These are phyloP conservation scores for Ochetophila trinervis DNA, from an alignment of 306 rosid genomes.

Conservation along the genomic window DNA sequence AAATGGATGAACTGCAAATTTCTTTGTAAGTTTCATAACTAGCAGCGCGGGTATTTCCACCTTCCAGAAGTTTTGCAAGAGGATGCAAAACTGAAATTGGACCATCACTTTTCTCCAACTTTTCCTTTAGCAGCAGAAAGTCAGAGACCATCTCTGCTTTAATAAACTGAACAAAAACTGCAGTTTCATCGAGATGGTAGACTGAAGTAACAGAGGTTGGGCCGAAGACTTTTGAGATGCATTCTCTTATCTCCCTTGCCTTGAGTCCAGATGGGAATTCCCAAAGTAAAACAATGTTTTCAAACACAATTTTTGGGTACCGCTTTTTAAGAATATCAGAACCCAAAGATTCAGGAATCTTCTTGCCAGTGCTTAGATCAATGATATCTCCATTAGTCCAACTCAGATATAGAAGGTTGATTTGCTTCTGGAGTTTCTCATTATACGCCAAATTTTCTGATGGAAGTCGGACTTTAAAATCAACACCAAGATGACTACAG, in stretches of 20 bases:
- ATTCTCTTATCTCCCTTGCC: constrained; percentile 54
- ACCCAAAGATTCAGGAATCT: constrained; percentile 34
- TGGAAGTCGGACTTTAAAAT: constrained; percentile 42
- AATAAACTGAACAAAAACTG: constrained; percentile 67
- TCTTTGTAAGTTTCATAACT: constrained; percentile 67
- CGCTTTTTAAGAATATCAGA: constrained; percentile 34
- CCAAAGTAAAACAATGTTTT: constrained; percentile 72
- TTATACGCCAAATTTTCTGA: constrained; percentile 48
- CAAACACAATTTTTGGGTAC: constrained; percentile 44
- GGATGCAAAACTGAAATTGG: constrained; percentile 71
- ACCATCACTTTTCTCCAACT: constrained; percentile 54
- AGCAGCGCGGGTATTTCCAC: constrained; percentile 66
- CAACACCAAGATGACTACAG: constrained; percentile 67
- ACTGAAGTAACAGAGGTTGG: constrained; percentile 46
- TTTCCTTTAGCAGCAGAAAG: constrained; percentile 64
- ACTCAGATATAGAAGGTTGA: constrained; percentile 77
- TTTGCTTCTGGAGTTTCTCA: constrained; percentile 56
- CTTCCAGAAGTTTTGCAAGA: constrained; percentile 59
- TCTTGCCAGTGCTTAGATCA: constrained; percentile 59
- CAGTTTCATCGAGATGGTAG: constrained; percentile 72
- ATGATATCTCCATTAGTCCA: constrained; percentile 76
- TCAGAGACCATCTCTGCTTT: constrained; percentile 53
- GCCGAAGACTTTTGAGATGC: constrained; percentile 69
- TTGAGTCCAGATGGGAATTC: constrained; percentile 63
- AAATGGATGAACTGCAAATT: constrained; percentile 62